Base-by-base conservation (phyloP, 768 basidiomycete species). In the Rhodosporidiobolus odoratus region DNA sequence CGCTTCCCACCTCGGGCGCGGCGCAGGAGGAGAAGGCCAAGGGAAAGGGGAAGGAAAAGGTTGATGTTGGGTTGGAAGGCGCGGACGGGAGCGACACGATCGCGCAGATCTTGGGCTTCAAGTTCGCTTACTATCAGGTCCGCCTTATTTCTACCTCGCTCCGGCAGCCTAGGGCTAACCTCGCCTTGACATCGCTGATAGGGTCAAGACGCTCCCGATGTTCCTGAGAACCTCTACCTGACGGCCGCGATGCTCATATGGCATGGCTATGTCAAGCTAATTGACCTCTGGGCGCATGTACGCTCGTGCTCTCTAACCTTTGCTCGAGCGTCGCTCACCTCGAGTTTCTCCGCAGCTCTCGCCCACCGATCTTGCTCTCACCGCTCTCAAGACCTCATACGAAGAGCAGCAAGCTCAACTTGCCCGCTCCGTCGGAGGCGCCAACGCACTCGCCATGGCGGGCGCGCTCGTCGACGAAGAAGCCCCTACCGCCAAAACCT, bases 61-160 rank as follows among this genome's bases (percentile, higher is more conserved):
- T 72, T n/a, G 78, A 80, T 71, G 73, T 69, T 0, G 69, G 73
- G 7, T 71, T 80, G 17, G 62, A 76, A 27, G 61, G 53, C 10
- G 69, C 75, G n/a, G 73, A 78, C 15, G 76, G 76, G 43, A 74
- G 65, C 64, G 37, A 68, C 27, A 72, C 72, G 27, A 69, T 80
- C 65, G 88, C 91, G 21, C 93, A 99, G 81, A 90, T 98, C 12
- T 82, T 99, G 30, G 96, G 96, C n/a, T 98, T 98, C 84, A 99
- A 99, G 80, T 95, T 96, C 76, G 84, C 85, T 15, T 87, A 88
- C 78, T 94, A 95, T 79, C 89, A 94, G 81, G 94, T 92, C 72
- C 58, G 84, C 75, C 54, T 48, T 53, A 8, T 48, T 40, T 67
- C 52, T 13, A 40, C 70, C 54, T 60, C 57, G 43, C 16, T 35